phyloP scores from a whole-genome alignment of 1,284 basidiomycete species.

The Sporisorium exsertum region DNA sequence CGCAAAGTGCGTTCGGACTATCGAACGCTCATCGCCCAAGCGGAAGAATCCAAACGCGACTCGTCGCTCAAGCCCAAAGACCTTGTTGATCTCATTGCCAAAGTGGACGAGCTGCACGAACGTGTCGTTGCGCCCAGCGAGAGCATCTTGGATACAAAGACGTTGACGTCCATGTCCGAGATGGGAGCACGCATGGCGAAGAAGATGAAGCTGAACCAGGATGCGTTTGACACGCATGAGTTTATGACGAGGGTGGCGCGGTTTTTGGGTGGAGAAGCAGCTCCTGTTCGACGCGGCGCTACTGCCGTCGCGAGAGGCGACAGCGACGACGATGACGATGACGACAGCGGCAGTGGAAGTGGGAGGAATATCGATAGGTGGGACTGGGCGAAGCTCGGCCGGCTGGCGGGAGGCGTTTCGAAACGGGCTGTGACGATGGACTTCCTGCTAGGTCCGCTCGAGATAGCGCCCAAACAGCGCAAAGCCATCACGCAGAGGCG shows the following conservation, averaged over 20 bases:
- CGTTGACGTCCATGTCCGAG: constrained; percentile 57
- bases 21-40: constrained; percentile 50
- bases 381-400: constrained; percentile 61
- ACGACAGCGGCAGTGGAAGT: not conserved
- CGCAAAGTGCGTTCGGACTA: constrained; percentile 56
- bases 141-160: constrained; percentile 61
- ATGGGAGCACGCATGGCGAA: constrained; percentile 62
- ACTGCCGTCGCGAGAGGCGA: not conserved
- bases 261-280: constrained; percentile 51
- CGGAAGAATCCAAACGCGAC: constrained; percentile 44
- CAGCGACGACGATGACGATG: constrained; percentile 23
- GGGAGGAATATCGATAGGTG: constrained; percentile 32
- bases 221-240: constrained; percentile 65
- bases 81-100: constrained; percentile 25
- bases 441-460: constrained; percentile 64
- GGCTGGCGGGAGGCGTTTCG: constrained; percentile 40
- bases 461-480: constrained; percentile 48
- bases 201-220: constrained; percentile 58
- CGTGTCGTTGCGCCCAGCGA: constrained; percentile 33
- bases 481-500: not conserved
- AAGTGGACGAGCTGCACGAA: constrained; percentile 31
- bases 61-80: constrained; percentile 26
- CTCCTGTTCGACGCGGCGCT: constrained; percentile 7
- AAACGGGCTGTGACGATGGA: constrained; percentile 58
- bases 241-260: constrained; percentile 51